Evolutionary conservation across 176 grass and related monocot species (phyloP), one percentile per base, ranked within the genome.

Genomic region (Elaeis guineensis): DNA sequence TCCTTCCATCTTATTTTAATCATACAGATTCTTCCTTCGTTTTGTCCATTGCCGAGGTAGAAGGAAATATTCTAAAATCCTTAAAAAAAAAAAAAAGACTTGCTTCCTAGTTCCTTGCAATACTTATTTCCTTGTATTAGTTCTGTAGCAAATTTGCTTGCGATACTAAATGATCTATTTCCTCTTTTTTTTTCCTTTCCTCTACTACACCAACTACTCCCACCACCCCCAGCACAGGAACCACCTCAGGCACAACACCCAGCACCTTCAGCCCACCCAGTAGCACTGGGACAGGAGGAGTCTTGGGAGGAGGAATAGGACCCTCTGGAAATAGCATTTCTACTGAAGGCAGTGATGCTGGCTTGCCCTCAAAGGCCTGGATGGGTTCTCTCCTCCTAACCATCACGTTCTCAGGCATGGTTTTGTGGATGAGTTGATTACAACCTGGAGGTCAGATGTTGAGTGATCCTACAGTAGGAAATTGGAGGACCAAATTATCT

Each of bases 261-360:
- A 51, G 16, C 44, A 51, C 21, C 14, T 60, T 52, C 68, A 71
- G 56, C n/a, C 69, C 69, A 52, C 50, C 39, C 9, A 23, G 19
- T 11, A 25, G 66, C 35, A 44, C 35, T 14, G 35, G 35, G 35
- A 44, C 35, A 2, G 52, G 66, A 5, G 54, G 64, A 29, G 35
- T 66, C 3, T 25, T 81, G 17, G 81, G 79, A 20, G 79, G 79
- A 20, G 79, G 64, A 25, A 49, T 74, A 39, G 90, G 83, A 9
- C 91, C 86, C 16, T 87, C 89, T 20, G 74, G 73, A 24, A 83
- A 64, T 44, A 24, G 19, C 58, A 59, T 74, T 8, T 69, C 86
- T 50, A 75, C 81, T 63, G 76, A 55, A 48, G 82, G 51, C 14
- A 67, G 9, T 19, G 72, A 44, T 44, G 35, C 72, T 14, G 62